A percentile compares a stretch with the other conserved stretches of the same genome.
Evolutionary conservation across 116 monocot species (phyloP).

Genomic region (Phalaenopsis hybrid): DNA sequence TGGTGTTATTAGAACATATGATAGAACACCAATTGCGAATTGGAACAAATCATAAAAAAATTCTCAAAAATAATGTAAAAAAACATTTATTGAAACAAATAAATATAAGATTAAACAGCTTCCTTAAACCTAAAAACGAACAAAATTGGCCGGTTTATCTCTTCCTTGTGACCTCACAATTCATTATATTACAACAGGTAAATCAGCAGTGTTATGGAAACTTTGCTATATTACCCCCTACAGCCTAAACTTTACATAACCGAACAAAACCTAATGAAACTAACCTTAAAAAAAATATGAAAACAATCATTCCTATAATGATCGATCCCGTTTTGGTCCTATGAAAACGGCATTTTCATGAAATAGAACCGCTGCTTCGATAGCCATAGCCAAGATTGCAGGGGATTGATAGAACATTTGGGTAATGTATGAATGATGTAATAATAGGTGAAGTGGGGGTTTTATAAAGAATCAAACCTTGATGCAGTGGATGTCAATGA

Average conservation of each 20-base stretch:
- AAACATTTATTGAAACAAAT: too few relatives aligned
- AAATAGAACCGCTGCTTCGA: background rate
- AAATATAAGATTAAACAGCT: too few relatives aligned
- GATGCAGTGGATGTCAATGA: constrained; percentile 62
- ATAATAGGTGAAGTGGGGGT: background rate
- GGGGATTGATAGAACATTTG: background rate
- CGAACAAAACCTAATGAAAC: background rate
- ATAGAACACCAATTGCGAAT: background rate
- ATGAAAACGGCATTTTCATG: background rate
- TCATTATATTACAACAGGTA: background rate
- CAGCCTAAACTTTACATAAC: background rate
- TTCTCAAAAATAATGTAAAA: background rate
- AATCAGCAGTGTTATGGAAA: background rate
- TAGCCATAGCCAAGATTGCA: background rate
- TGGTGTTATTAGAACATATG: background rate
- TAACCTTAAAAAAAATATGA: background rate
- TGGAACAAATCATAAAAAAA: background rate
- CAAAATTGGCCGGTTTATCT: constrained; percentile 1
- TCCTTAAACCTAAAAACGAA: too few relatives aligned
- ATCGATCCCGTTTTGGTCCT: background rate
- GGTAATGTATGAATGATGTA: too few relatives aligned
- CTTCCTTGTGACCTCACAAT: background rate
- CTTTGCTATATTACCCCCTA: background rate
- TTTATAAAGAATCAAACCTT: constrained; percentile 27
- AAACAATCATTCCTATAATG: background rate